Conservation (phyloP, 1,139 yeast genomes). For the Scheffersomyces quercinus region DNA sequence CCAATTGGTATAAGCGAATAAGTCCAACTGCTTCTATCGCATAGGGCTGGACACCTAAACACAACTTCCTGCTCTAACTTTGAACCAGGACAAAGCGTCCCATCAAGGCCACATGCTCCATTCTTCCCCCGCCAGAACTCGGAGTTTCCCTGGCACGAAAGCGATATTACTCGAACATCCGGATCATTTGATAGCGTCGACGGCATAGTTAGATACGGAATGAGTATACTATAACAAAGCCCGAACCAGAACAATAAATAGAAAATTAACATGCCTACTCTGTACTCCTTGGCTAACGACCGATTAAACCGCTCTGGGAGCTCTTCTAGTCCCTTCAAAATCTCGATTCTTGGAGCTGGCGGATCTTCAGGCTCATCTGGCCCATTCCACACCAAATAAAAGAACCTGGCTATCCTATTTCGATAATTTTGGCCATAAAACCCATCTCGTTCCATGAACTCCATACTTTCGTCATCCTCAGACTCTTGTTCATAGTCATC, state of each 20-base stretch:
- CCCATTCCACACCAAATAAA: slow-evolving; percentile 45
- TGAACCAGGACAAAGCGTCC: slow-evolving; percentile 53
- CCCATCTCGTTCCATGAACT: no score
- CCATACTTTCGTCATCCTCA: no score
- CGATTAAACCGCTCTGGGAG: slow-evolving; percentile 42
- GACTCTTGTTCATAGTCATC: no score
- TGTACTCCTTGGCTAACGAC: slow-evolving; percentile 25
- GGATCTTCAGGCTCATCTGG: slow-evolving; percentile 51
- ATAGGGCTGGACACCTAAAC: slow-evolving; percentile 85
- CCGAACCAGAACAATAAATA: slow-evolving; percentile 43
- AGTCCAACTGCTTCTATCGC: slow-evolving; percentile 76
- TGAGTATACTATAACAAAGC: slow-evolving; percentile 26
- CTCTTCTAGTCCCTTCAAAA: slow-evolving; percentile 35
- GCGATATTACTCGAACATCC: slow-evolving; percentile 9
- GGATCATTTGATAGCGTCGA: slow-evolving; percentile 25
- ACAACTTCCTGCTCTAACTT: slow-evolving; percentile 45
- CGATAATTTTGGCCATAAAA: no score
- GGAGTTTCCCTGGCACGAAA: slow-evolving; percentile 20
- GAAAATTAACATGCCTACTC: slow-evolving; percentile 29
- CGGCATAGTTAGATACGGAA: slow-evolving; percentile 41
- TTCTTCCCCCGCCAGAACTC: slow-evolving; percentile 74
- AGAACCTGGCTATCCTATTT: slow-evolving; percentile 2
- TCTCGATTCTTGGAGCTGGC: slow-evolving; percentile 38
- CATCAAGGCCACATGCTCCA: slow-evolving; percentile 75
- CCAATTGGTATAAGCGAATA: slow-evolving; percentile 82